Base-by-base conservation (phyloP, 225 moss, liverwort and hornwort genomes). In the Pseudisothecium myosuroides region DNA sequence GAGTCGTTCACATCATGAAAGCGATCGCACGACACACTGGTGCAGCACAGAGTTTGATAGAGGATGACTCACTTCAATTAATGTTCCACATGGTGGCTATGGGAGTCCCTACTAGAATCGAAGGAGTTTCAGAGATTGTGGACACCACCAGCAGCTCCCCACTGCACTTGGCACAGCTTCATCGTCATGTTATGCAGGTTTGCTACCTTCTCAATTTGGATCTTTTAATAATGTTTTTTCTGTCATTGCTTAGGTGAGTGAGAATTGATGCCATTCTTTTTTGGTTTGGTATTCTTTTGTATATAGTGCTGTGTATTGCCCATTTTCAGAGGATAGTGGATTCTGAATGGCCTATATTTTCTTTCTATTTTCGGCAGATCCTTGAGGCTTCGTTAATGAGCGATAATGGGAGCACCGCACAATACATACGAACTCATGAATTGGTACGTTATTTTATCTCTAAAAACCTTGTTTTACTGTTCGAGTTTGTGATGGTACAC, bases 1-100 rank as follows among this genome's bases (percentile, higher is more conserved):
- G 95, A 89, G 95, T 97, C 61, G 95, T 97, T 85, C 96, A 97
- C 88, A 88, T 96, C 63, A 95, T 97, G 96, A 97, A 97, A 90
- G 97, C 92, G 49, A 90, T 97, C 82, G 97, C 97, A 60, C 92
- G 90, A 82, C 95, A 96, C 79, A 91, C 92, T 83, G 96, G 96
- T 81, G 95, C 97, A 55, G 97, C 95, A 64, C 94, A 95, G 90
- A 95, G 95, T 90, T 90, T 97, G 79, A 91, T 92, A 82, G 97
- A 96, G 88, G 96, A 96, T 81, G 96, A 97, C 90, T 94, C 94
- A 37, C 95, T 97, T 92, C 93, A 95, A 87, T 92, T 95, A 82
- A 90, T 96, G 77, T 97, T 97, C 91, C 95, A 97, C 66, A 96
- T 96, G 90, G 95, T 97, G 87, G 93, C 93, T 74, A 93, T 95